phyloP scores from a whole-genome alignment of 768 basidiomycete genomes.

The Podaxis mareebaensis region DNA sequence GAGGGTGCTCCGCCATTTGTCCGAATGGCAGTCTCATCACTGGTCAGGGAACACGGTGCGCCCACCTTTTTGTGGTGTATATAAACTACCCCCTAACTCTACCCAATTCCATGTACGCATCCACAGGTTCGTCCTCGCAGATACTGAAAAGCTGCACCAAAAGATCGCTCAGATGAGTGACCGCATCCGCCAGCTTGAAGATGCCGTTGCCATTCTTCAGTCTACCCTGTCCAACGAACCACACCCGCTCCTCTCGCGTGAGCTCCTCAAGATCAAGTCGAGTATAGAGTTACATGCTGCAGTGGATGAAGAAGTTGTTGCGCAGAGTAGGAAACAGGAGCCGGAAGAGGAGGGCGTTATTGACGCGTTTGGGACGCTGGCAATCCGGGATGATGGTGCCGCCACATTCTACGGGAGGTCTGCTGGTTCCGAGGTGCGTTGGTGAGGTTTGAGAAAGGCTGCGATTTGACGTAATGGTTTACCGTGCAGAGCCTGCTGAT shows the following conservation, averaged over 20 bases:
- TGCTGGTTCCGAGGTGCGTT: constrained; percentile 67
- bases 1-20: constrained; percentile 78
- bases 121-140: constrained; percentile 66
- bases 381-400: constrained; percentile 68
- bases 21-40: constrained; percentile 77
- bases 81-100: too few species aligned
- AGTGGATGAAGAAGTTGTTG: constrained; percentile 38
- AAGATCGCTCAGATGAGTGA: constrained; percentile 71
- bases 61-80: not conserved
- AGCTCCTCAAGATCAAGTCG: constrained; percentile 65
- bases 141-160: constrained; percentile 67
- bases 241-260: constrained; percentile 61
- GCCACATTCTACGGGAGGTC: constrained; percentile 74
- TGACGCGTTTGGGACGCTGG: constrained; percentile 70
- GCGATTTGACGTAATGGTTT: constrained; percentile 15
- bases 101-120: not conserved
- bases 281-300: constrained; percentile 69
- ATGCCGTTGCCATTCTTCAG: constrained; percentile 61
- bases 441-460: constrained; percentile 1
- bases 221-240: constrained; percentile 46
- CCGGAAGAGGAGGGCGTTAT: constrained; percentile 53
- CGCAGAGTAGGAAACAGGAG: constrained; percentile 40
- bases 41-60: constrained; percentile 75
- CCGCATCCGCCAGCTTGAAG: constrained; percentile 71
- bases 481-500: constrained; percentile 51